Evolutionary conservation across 192 early-diverging fungal genomes (phyloP), one percentile per base, ranked within the genome.

Genomic region (Umbelopsis isabellina): DNA sequence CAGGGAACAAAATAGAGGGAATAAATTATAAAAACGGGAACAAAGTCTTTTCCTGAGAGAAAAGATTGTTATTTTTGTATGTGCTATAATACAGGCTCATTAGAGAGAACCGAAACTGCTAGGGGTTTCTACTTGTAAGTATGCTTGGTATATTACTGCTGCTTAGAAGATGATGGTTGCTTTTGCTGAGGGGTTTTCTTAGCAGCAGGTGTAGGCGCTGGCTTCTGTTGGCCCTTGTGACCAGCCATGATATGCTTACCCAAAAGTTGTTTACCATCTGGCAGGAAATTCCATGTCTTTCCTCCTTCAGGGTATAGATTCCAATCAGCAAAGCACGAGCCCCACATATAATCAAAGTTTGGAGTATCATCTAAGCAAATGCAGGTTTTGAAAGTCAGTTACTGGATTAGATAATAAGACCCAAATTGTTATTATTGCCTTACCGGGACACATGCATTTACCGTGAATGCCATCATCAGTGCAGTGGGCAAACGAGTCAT

Each of bases 381-480:
- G 37, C 37, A 6, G 37, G 37, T 41, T 30, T 41, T 41, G 2
- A 49, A 66, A 44, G 23, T 47, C 44, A 45, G 22, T 44, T 47
- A 20, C 4, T 12, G 16, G 23, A 25, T 10, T 52, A 13, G 25
- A 71, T n/a, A 58, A 18, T 30, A 21, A 30, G 27, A 7, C 37
- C 44, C 22, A 65, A 48, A 49, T 25, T 21, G 30, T 18, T 51
- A 49, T 51, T 49, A 52, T 68, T 16, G 18, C 41, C 66, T 65
- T 69, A 74, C 73, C 73, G 46, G 73, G 73, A 37, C 73, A 74
- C 49, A 74, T 69, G 68, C 73, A 74, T 15, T 69, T 74, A 15
- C 73, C 73, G 45, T 69, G 51, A 10, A 74, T 33, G 27, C 73
- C 73, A 53, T 74, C 73, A 65, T 74, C 68, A 0, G 68, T 49